A percentile compares a stretch with the other conserved stretches of the same genome.
Evolutionary conservation across 331 rosid species (phyloP).

Genomic region (Ulmus americana): DNA sequence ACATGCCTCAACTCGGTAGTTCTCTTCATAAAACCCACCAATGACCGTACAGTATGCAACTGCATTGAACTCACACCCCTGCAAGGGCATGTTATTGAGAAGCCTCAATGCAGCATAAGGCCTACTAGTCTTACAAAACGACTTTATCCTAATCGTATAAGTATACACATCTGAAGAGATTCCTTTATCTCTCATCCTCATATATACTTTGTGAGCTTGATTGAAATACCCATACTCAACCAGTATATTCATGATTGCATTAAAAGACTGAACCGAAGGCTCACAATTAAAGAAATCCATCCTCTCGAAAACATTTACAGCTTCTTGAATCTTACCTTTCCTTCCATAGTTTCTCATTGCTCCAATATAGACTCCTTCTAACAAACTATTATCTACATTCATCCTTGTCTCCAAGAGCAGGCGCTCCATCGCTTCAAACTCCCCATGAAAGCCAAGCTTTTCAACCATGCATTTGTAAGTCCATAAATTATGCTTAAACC

Average conservation of each 20-base stretch:
- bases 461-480: conserved; percentile 71
- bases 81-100: conserved; percentile 62
- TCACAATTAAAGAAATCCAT: conserved; percentile 84
- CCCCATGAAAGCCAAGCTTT: conserved; percentile 68
- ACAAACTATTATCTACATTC: conserved; percentile 38
- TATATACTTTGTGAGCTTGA: conserved; percentile 76
- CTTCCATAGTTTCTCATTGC: conserved; percentile 72
- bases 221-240: conserved; percentile 53
- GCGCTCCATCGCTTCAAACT: conserved; percentile 70
- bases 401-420: conserved; percentile 51
- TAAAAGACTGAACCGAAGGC: conserved; percentile 66
- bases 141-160: conserved; percentile 70
- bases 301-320: conserved; percentile 65
- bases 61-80: conserved; percentile 64
- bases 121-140: conserved; percentile 62
- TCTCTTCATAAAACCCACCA: conserved; percentile 58
- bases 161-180: conserved; percentile 70
- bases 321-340: conserved; percentile 73
- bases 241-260: conserved; percentile 65
- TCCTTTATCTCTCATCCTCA: conserved; percentile 66
- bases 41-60: conserved; percentile 75
- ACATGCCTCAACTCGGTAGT: conserved; percentile 36
- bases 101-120: conserved; percentile 70
- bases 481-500: conserved; percentile 59
- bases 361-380: conserved; percentile 75